Evolutionary conservation across 202 grass and related monocot species (phyloP), one percentile per base, ranked within the genome.

Genomic region (Carex arenaria): DNA sequence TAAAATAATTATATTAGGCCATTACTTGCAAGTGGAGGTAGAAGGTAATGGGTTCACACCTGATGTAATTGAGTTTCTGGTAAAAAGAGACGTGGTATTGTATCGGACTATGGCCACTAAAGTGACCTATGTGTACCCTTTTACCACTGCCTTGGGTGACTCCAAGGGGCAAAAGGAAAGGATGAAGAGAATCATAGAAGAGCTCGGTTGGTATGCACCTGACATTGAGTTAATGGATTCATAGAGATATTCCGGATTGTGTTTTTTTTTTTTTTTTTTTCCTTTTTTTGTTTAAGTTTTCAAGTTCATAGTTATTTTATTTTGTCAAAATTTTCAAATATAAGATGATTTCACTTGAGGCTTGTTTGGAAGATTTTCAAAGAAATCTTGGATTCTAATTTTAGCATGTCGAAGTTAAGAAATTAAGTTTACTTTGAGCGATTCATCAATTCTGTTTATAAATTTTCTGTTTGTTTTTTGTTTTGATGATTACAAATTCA

Each of bases 101-200:
- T 98, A 95, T 82, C 88, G 95, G n/a, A 89, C 86, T 20, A 83
- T 95, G 12, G 92, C 95, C 80, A 92, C 82, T 74, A 98, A 89
- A 89, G 91, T 98, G 43, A 95, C 89, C 32, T 98, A 91, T 67
- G 43, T 98, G 32, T 98, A 98, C 83, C 95, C 92, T 53, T 98
- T 98, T 87, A 98, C 95, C 57, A 98, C 92, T 19, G 87, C 95
- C 20, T 42, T 95, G 14, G 95, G 95, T 26, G 90, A 93, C 80
- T 89, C 95, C 14, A 93, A 80, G 80, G 91, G 95, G 1, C 92
- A 98, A 67, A 87, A 72, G 72, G 87, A 93, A 86, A 93, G 95
- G 71, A 53, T 90, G 14, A 92, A 59, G 56, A 90, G 61, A 69
- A 78, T 98, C 74, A 72, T 77, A 3, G 89, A 91, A 82, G 90